phyloP scores from a whole-genome alignment of 768 basidiomycete genomes.

The Daedaleopsis sinensis region DNA sequence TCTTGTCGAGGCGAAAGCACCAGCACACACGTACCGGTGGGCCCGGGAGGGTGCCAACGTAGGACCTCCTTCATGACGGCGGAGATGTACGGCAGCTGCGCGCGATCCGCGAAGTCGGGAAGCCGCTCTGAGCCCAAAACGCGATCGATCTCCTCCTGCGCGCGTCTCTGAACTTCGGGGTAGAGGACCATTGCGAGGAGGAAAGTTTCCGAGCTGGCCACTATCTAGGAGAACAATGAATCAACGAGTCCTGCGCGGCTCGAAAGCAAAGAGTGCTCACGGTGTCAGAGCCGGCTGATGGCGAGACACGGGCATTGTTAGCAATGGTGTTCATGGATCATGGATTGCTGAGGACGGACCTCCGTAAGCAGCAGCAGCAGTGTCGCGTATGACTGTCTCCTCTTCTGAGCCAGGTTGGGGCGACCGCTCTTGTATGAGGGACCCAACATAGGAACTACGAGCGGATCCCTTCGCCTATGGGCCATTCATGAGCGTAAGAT shows the following conservation, averaged over 20 bases:
- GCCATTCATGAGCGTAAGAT: no score
- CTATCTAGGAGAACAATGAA: not conserved
- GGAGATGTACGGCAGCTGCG: constrained; percentile 30
- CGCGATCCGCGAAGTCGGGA: constrained; percentile 30
- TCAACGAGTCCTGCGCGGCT: not conserved
- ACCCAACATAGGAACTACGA: no score
- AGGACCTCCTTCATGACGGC: constrained; percentile 28
- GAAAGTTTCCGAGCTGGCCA: constrained; percentile 19
- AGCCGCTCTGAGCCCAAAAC: constrained; percentile 27
- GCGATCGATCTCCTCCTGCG: constrained; percentile 31
- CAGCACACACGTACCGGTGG: not conserved
- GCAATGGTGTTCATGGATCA: no score
- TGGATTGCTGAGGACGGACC: no score
- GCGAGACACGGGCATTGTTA: not conserved
- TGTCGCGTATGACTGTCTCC: no score
- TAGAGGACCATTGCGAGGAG: constrained; percentile 31
- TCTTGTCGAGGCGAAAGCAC: not conserved
- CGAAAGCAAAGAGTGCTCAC: not conserved
- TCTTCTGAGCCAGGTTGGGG: no score
- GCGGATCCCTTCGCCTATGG: no score
- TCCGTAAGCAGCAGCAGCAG: no score
- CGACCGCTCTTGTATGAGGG: no score
- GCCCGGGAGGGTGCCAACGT: not conserved
- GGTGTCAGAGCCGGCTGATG: not conserved
- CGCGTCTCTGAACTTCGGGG: constrained; percentile 30